These are phyloP conservation scores for Flaveria sonorensis DNA, from an alignment of 129 eudicot species.

Conservation along the genomic window DNA sequence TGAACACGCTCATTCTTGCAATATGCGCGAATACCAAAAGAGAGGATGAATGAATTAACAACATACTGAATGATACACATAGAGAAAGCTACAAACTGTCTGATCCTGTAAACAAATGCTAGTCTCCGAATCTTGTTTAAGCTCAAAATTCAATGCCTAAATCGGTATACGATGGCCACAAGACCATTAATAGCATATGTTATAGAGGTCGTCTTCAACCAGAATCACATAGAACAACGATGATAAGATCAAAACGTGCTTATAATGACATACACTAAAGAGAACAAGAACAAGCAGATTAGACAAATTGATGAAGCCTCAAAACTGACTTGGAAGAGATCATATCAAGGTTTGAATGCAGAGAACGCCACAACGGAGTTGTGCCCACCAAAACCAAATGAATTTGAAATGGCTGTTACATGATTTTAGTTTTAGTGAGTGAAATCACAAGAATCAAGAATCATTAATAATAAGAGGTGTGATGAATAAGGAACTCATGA, in stretches of 20 bases:
- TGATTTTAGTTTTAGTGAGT: slow-evolving; percentile 3
- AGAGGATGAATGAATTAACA: not conserved
- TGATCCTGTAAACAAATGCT: slow-evolving; percentile 4
- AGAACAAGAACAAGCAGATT: slow-evolving; percentile 1
- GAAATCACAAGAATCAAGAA: not conserved
- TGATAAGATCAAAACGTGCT: not conserved
- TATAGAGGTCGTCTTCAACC: not conserved
- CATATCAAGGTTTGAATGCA: slow-evolving; percentile 70
- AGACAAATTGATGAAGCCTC: slow-evolving; percentile 8
- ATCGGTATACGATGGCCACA: slow-evolving; percentile 3
- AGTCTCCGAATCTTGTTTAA: slow-evolving; percentile 6
- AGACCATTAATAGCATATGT: slow-evolving; percentile 6
- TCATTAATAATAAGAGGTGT: not conserved
- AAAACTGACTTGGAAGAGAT: slow-evolving; percentile 8
- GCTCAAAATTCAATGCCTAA: slow-evolving; percentile 18
- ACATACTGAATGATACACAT: not conserved
- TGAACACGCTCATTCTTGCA: too few relatives aligned
- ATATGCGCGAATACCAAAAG: too few relatives aligned
- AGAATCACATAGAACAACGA: not conserved
- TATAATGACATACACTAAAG: slow-evolving; percentile 5
- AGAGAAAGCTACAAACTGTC: slow-evolving; percentile 19
- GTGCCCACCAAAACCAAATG: slow-evolving; percentile 92
- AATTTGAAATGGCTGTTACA: slow-evolving; percentile 81
- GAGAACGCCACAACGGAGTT: slow-evolving; percentile 88
- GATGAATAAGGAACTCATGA: too few relatives aligned